phyloP scores from a whole-genome alignment of 1,139 yeast species.

The Blastobotrys apis region DNA sequence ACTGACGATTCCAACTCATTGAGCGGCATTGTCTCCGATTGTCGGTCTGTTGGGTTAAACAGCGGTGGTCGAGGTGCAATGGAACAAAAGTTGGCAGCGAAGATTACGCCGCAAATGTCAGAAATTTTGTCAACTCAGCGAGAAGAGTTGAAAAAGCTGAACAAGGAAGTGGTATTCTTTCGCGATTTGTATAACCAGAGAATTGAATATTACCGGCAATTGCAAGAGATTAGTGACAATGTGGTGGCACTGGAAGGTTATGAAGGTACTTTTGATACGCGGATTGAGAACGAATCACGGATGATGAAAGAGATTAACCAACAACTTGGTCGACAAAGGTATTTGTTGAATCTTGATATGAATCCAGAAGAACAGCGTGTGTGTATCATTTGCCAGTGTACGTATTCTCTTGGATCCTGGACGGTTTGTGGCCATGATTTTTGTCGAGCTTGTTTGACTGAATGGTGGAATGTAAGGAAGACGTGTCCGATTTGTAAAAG shows the following conservation, averaged over 20 bases:
- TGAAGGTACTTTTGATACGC: constrained; percentile 15
- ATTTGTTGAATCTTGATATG: constrained; percentile 49
- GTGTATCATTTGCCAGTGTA: constrained; percentile 74
- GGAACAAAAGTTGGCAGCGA: constrained; percentile 1
- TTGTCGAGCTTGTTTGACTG: constrained; percentile 69
- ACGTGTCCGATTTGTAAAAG: constrained; percentile 79
- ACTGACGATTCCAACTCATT: constrained; percentile 1
- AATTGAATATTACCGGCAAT: constrained; percentile 73
- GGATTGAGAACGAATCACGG: constrained; percentile 19
- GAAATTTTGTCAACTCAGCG: not conserved
- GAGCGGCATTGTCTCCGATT: not conserved
- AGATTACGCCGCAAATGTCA: not conserved
- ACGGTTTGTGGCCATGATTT: constrained; percentile 89
- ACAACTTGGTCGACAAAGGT: constrained; percentile 45
- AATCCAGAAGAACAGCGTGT: constrained; percentile 37
- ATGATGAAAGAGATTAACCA: constrained; percentile 22
- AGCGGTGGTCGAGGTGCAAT: not conserved
- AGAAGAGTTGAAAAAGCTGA: constrained; percentile 7
- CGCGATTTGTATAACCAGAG: constrained; percentile 71
- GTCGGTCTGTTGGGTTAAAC: not conserved
- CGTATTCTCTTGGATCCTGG: constrained; percentile 68
- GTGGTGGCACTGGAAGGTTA: constrained; percentile 39
- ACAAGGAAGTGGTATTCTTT: constrained; percentile 49
- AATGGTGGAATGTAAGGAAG: constrained; percentile 57
- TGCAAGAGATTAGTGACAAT: constrained; percentile 82